phyloP scores from a whole-genome alignment of 441 rosid genomes.

The Eruca vesicaria region DNA sequence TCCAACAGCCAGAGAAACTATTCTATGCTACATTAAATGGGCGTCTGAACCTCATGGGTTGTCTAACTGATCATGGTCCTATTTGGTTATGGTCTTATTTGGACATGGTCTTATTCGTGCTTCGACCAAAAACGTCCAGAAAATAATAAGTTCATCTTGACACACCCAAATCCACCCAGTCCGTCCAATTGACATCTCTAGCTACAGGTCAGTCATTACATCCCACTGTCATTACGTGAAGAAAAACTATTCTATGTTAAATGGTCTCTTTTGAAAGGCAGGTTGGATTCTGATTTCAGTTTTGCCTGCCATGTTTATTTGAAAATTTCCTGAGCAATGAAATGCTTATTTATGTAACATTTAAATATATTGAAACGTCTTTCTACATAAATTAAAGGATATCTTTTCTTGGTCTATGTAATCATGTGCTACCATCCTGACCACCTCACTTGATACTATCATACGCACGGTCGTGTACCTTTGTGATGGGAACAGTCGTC shows the following conservation, averaged over 20 bases:
- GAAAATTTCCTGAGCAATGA: constrained; percentile 5
- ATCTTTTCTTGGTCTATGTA: neutral
- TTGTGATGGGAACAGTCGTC: constrained; percentile 6
- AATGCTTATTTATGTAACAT: constrained; percentile 1
- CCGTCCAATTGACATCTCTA: too few species aligned
- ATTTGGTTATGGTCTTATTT: too few species aligned
- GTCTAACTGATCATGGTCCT: too few species aligned
- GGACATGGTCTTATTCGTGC: too few species aligned
- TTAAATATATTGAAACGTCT: constrained; percentile 3
- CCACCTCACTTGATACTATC: neutral
- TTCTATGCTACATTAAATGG: too few species aligned
- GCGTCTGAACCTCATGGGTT: too few species aligned
- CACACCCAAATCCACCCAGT: too few species aligned
- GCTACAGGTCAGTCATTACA: too few species aligned
- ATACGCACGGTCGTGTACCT: neutral
- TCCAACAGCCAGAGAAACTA: too few species aligned
- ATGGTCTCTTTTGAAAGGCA: constrained; percentile 23
- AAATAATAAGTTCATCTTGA: too few species aligned
- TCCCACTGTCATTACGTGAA: constrained; percentile 87
- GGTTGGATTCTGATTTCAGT: constrained; percentile 35
- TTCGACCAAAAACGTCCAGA: too few species aligned
- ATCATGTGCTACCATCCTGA: neutral
- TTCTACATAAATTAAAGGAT: constrained; percentile 1
- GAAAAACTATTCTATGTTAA: neutral
- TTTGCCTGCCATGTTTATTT: constrained; percentile 38